Conservation (phyloP, 2,329 filamentous ascomycete genomes). For the Aureobasidium sp. region DNA sequence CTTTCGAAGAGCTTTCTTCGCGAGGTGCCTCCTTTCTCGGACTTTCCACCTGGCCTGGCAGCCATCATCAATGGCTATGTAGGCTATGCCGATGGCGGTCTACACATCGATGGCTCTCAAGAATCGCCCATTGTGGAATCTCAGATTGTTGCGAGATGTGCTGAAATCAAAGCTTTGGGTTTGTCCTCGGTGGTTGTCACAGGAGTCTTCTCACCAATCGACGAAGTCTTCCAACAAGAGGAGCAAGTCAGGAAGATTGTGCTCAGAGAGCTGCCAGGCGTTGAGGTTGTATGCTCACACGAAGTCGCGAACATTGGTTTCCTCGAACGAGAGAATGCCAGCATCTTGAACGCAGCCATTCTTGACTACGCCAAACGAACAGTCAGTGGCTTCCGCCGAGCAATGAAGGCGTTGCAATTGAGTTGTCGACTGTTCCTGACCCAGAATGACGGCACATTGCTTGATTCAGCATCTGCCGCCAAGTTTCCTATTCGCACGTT, state of each 20-base stretch:
- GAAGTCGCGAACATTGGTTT: conserved; percentile 44
- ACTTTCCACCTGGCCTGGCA: conserved; percentile 26
- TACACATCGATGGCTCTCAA: conserved; percentile 39
- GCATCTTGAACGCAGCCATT: conserved; percentile 45
- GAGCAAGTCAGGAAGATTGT: conserved; percentile 43
- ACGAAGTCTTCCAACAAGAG: conserved; percentile 48
- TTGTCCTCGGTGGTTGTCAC: conserved; percentile 47
- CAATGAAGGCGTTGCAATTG: conserved; percentile 40
- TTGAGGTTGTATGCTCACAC: conserved; percentile 46
- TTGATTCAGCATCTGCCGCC: conserved; percentile 40
- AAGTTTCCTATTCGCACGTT: conserved; percentile 46
- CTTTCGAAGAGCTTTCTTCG: conserved; percentile 27
- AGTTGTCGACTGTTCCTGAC: conserved; percentile 45
- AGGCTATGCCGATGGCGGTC: conserved; percentile 43
- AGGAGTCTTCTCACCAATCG: conserved; percentile 53
- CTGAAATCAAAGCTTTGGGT: conserved; percentile 37
- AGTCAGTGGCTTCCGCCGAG: conserved; percentile 39
- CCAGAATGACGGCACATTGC: conserved; percentile 46
- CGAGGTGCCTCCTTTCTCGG: conserved; percentile 27
- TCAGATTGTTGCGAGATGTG: conserved; percentile 39
- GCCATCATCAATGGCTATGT: conserved; percentile 28
- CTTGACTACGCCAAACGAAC: conserved; percentile 40
- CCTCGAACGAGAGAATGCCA: conserved; percentile 46
- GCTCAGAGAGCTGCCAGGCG: conserved; percentile 37
- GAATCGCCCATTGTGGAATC: conserved; percentile 37